phyloP scores from a whole-genome alignment of 495 filamentous ascomycete species.

The Xylaria intraflava region DNA sequence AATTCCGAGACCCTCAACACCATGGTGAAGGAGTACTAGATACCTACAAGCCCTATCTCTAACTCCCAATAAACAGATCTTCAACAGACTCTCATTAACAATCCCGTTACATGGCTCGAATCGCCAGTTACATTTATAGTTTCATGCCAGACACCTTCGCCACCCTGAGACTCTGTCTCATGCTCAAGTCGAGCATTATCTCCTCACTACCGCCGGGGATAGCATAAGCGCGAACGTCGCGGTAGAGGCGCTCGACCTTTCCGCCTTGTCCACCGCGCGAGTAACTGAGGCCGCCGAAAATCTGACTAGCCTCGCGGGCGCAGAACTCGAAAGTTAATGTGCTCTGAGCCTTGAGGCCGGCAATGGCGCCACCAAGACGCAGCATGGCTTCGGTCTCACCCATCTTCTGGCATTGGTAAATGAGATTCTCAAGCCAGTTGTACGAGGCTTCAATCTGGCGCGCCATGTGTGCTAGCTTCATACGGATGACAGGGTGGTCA shows the following conservation, averaged over 20 bases:
- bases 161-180: slow-evolving; percentile 85
- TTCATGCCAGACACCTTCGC: slow-evolving; percentile 94
- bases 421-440: slow-evolving; percentile 94
- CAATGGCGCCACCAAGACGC: slow-evolving; percentile 89
- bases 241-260: slow-evolving; percentile 91
- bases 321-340: slow-evolving; percentile 96
- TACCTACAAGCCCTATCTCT: too few species aligned
- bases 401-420: slow-evolving; percentile 91
- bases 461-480: slow-evolving; percentile 97
- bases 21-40: too few species aligned
- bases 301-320: slow-evolving; percentile 92
- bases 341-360: slow-evolving; percentile 84
- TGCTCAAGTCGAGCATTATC: slow-evolving; percentile 97
- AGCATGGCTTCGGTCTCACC: slow-evolving; percentile 92
- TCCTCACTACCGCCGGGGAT: slow-evolving; percentile 96
- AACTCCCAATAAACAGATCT: neutral
- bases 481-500: slow-evolving; percentile 93
- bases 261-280: slow-evolving; percentile 88
- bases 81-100: too few species aligned
- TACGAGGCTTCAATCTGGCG: slow-evolving; percentile 94
- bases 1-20: too few species aligned
- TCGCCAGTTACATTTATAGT: slow-evolving; percentile 47
- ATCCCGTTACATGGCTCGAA: neutral
- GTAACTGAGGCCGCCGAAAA: slow-evolving; percentile 93
- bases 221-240: slow-evolving; percentile 95